These are phyloP conservation scores for Starmerella roubikii DNA, from an alignment of 805 yeast genomes.

Conservation along the genomic window DNA sequence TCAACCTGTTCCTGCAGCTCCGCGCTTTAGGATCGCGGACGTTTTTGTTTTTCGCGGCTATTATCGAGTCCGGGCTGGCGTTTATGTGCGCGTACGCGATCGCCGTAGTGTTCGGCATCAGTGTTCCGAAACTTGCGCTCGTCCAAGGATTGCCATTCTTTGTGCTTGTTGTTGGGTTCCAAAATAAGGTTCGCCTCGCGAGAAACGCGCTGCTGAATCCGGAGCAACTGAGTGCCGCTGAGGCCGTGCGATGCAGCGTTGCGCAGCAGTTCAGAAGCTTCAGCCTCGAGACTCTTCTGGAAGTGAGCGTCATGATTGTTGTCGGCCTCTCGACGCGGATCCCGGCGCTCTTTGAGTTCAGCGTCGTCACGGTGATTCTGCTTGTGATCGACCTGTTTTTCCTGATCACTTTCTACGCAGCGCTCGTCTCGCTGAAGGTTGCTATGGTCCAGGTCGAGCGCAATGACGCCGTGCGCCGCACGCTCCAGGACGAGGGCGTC, in stretches of 20 bases:
- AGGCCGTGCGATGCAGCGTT: constrained; percentile 33
- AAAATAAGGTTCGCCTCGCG: constrained; percentile 65
- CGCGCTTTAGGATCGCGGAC: constrained; percentile 63
- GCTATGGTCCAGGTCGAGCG: constrained; percentile 79
- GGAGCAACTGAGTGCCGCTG: constrained; percentile 28
- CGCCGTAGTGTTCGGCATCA: constrained; percentile 41
- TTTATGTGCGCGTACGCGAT: constrained; percentile 64
- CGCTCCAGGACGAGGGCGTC: constrained; percentile 87
- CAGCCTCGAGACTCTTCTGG: constrained; percentile 63
- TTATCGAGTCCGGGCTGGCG: constrained; percentile 69
- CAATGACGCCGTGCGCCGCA: constrained; percentile 60
- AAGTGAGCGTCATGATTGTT: constrained; percentile 50
- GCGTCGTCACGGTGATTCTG: constrained; percentile 57
- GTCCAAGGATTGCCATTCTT: constrained; percentile 89
- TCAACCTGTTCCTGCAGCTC: constrained; percentile 66
- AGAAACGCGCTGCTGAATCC: constrained; percentile 25
- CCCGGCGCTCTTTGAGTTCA: constrained; percentile 66
- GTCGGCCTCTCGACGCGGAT: constrained; percentile 42
- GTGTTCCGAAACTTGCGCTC: constrained; percentile 58
- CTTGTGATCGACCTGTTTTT: constrained; percentile 57
- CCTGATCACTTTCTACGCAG: constrained; percentile 68
- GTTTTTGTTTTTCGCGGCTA: constrained; percentile 72
- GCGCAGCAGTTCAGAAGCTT: constrained; percentile 28
- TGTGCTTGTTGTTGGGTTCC: constrained; percentile 84
- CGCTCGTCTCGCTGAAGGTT: constrained; percentile 72